A percentile compares a stretch with the other conserved stretches of the same genome.
Evolutionary conservation across 2,329 filamentous ascomycete genomes (phyloP).

Genomic region (Monilinia vaccinii-corymbosi): DNA sequence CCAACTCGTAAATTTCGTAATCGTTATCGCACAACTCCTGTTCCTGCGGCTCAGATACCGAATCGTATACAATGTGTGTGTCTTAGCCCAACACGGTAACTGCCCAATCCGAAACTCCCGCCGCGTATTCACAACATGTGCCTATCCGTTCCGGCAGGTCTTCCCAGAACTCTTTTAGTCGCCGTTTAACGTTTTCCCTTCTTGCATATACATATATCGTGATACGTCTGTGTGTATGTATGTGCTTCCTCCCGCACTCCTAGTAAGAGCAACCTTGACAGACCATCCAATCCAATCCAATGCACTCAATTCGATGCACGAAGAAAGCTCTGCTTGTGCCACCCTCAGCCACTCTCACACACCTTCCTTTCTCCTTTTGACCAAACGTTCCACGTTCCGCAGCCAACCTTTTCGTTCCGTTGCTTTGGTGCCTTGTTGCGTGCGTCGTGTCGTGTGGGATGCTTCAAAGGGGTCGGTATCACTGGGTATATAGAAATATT

Average conservation of each 20-base stretch:
- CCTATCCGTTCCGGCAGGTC: background rate
- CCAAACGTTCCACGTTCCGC: slow-evolving; percentile 3
- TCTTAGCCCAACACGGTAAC: background rate
- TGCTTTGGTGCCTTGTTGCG: background rate
- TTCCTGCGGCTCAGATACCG: background rate
- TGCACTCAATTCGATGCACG: background rate
- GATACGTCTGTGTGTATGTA: background rate
- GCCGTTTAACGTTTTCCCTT: slow-evolving; percentile 6
- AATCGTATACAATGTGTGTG: background rate
- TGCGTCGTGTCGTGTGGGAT: background rate
- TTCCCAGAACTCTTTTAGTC: background rate
- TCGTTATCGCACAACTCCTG: background rate
- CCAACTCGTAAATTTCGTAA: background rate
- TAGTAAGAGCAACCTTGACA: background rate
- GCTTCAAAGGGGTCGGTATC: background rate
- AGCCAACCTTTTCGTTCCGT: background rate
- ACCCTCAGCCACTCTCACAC: background rate
- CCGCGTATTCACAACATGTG: background rate
- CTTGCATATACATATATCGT: background rate
- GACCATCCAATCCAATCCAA: background rate
- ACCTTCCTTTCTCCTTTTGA: slow-evolving; percentile 1
- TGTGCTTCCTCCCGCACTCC: background rate
- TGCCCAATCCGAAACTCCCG: background rate
- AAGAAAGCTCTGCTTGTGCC: background rate
- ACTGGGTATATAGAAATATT: background rate